A percentile compares a stretch with the other conserved stretches of the same genome.
Conservation (phyloP, 768 basidiomycete genomes). For the Tricholoma matsutake region DNA sequence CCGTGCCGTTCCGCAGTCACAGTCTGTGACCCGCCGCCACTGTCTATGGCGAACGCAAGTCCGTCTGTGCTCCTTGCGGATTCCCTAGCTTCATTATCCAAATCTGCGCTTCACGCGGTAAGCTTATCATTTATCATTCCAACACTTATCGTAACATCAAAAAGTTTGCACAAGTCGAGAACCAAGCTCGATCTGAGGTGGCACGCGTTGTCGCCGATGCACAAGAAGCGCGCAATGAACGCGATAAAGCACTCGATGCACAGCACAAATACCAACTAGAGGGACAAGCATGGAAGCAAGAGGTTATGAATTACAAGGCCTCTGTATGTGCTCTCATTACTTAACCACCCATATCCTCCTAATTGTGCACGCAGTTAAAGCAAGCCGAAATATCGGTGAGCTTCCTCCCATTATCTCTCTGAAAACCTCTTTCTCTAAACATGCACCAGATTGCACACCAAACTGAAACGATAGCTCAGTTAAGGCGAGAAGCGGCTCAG, state of each 20-base stretch:
- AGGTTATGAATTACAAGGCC: constrained; percentile 35
- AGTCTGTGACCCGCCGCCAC: too few species aligned
- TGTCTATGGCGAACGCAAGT: constrained; percentile 1
- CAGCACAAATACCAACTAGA: constrained; percentile 45
- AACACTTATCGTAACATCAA: not conserved
- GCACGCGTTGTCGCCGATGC: constrained; percentile 44
- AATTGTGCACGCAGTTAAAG: constrained; percentile 36
- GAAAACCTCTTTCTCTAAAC: not conserved
- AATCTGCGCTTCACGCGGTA: constrained; percentile 22
- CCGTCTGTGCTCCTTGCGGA: constrained; percentile 19
- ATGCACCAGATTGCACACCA: constrained; percentile 51
- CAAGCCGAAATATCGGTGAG: constrained; percentile 58
- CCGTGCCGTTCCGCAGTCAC: too few species aligned
- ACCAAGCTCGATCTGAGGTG: constrained; percentile 52
- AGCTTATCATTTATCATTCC: not conserved
- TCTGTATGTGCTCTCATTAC: constrained; percentile 37
- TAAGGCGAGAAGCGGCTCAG: constrained; percentile 62
- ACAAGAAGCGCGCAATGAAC: constrained; percentile 46
- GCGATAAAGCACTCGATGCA: constrained; percentile 43
- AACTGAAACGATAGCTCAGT: constrained; percentile 54
- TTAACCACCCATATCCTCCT: constrained; percentile 7
- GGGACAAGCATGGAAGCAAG: constrained; percentile 46
- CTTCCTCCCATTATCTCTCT: constrained; percentile 2
- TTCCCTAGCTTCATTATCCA: constrained; percentile 23
- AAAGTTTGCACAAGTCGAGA: constrained; percentile 55